Evolutionary conservation across 345 rosid species (phyloP).

Genomic region (Populus simonii): DNA sequence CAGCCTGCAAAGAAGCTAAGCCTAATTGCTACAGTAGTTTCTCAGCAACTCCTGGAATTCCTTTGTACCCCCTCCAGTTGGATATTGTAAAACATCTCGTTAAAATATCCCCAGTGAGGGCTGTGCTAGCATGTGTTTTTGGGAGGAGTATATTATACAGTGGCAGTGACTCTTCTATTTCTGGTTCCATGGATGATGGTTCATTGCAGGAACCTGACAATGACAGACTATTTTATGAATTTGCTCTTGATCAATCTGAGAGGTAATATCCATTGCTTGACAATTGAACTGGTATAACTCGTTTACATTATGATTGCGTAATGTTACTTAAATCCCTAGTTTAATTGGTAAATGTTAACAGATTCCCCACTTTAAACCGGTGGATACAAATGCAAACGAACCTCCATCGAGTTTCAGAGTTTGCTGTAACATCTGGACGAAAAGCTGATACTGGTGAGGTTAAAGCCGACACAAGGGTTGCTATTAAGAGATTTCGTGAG

Average conservation of each 20-base stretch:
- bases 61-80: constrained; percentile 88
- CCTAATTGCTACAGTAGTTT: constrained; percentile 67
- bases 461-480: constrained; percentile 53
- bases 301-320: constrained; percentile 11
- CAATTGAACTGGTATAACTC: constrained; percentile 7
- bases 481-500: constrained; percentile 75
- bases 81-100: constrained; percentile 88
- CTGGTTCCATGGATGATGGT: constrained; percentile 63
- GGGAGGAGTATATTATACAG: constrained; percentile 85
- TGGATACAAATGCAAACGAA: constrained; percentile 99
- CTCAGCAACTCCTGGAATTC: constrained; percentile 68
- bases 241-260: constrained; percentile 98
- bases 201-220: constrained; percentile 61
- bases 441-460: constrained; percentile 43
- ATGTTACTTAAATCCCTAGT: constrained; percentile 18
- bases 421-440: constrained; percentile 71
- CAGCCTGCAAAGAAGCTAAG: constrained; percentile 69
- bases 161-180: constrained; percentile 63
- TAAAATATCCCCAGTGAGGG: constrained; percentile 90
- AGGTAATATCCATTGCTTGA: constrained; percentile 45
- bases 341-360: constrained; percentile 24
- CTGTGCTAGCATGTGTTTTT: constrained; percentile 91
- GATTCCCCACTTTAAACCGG: constrained; percentile 91
- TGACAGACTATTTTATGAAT: constrained; percentile 80
- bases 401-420: constrained; percentile 91